phyloP scores from a whole-genome alignment of 345 rosid genomes.

The Diplotaxis tenuifolia region DNA sequence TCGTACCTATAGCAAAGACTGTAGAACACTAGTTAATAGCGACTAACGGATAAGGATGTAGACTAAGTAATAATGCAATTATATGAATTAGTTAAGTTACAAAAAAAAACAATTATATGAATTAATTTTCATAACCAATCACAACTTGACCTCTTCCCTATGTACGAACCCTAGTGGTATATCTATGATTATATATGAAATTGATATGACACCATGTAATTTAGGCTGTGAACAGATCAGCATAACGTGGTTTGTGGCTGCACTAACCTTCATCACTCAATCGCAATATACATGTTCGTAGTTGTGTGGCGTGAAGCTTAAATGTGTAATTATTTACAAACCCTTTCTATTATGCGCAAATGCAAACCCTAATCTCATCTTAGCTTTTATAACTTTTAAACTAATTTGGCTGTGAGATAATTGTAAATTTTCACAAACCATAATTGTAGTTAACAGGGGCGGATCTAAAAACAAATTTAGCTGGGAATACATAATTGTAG shows the following conservation, averaged over 20 bases:
- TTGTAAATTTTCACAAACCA: no score
- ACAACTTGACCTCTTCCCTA: background rate
- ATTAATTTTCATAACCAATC: background rate
- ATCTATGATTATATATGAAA: background rate
- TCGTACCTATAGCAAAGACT: slow-evolving; percentile 16
- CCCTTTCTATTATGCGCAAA: no score
- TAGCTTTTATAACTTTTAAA: background rate
- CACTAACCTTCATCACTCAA: background rate
- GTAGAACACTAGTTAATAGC: slow-evolving; percentile 14
- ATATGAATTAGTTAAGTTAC: slow-evolving; percentile 3
- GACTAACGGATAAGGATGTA: slow-evolving; percentile 1
- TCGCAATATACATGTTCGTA: background rate
- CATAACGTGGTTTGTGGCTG: background rate
- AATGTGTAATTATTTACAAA: no score
- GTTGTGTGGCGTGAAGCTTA: no score
- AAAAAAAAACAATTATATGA: slow-evolving; percentile 1
- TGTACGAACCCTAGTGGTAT: background rate
- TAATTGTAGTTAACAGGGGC: no score
- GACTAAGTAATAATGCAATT: slow-evolving; percentile 6
- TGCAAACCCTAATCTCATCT: no score
- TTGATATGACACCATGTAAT: background rate
- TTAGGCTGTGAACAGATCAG: background rate
- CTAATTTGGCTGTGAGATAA: background rate
- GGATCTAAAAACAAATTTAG: no score
- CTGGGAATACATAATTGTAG: no score